Evolutionary conservation across 164 flowering plant species (phyloP), one percentile per base, ranked within the genome.

Genomic region (Pachysandra terminalis): DNA sequence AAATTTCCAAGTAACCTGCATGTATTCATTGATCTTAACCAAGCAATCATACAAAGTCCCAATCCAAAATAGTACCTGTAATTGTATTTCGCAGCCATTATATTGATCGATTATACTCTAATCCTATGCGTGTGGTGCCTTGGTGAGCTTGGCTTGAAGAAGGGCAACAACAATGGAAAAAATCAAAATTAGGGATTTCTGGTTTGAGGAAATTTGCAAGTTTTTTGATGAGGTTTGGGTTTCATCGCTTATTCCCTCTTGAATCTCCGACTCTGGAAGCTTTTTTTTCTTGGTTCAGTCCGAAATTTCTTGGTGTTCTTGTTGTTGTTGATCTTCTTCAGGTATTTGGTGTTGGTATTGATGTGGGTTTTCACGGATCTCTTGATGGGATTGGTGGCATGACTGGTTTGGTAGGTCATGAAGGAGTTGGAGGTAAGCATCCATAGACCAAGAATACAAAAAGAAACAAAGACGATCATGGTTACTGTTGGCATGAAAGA

Each of bases 361-460:
- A 6, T 26, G 68, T 40, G 65, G 24, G 16, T 45, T 56, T 23
- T 67, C 75, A 1, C 51, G 28, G 56, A 2, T 66, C 61, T 61
- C 66, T 5, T 19, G 41, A 65, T 27, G 22, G 40, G 4, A 54
- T 64, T 55, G 56, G 78, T 16, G 48, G 78, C 54, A 27, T 65
- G 69, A 15, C 77, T 75, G 35, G 73, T 68, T 52, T 70, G 83
- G 0, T 77, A 67, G 0, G 90, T 73, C 9, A 66, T 45, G 2
- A 80, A 40, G n/a, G 88, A 73, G 67, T 85, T 76, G 24, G 88
- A 83, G 35, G 89, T 81, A 3, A 88, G 81, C 83, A 90, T 82
- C 91, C 92, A 94, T 0, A 90, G 74, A 13, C 86, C 94, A 1
- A 90, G 51, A 24, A 85, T 74, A 63, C 89, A 90, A 26, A 90